phyloP scores from a whole-genome alignment of 1,284 basidiomycete species.

The Heterobasidion occidentale region DNA sequence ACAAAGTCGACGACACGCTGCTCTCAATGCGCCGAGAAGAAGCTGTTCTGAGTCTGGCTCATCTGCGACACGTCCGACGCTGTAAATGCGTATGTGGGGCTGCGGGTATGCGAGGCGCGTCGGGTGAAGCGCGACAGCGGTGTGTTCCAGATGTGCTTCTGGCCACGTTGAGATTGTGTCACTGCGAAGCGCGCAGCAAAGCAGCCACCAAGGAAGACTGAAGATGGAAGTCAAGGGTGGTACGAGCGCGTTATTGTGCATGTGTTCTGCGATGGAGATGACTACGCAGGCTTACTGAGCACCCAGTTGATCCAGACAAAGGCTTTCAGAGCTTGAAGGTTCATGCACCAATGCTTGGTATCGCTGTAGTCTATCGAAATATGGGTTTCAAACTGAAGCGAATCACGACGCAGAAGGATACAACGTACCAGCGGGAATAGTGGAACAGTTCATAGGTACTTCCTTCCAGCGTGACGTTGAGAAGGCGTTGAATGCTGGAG shows the following conservation, averaged over 20 bases:
- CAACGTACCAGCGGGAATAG: conserved; percentile 36
- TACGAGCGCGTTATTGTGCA: not conserved
- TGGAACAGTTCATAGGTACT: conserved; percentile 37
- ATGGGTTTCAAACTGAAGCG: not conserved
- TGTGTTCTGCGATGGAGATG: not conserved
- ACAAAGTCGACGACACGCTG: too few relatives aligned
- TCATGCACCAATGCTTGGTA: conserved; percentile 42
- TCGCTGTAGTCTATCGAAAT: conserved; percentile 31
- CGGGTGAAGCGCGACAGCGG: conserved; percentile 38
- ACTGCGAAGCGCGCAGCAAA: conserved; percentile 35
- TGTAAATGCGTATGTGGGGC: too few relatives aligned
- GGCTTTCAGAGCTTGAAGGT: conserved; percentile 44
- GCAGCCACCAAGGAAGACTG: conserved; percentile 36
- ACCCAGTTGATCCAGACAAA: conserved; percentile 54
- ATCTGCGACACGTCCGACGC: too few relatives aligned
- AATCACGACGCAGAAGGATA: not conserved
- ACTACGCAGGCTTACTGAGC: conserved; percentile 30
- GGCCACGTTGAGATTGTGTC: conserved; percentile 33
- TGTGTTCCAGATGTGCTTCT: conserved; percentile 42
- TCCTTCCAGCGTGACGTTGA: conserved; percentile 47
- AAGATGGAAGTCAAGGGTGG: not conserved
- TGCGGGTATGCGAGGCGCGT: too few relatives aligned
- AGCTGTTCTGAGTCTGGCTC: too few relatives aligned
- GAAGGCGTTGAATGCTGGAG: conserved; percentile 48
- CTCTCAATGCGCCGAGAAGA: too few relatives aligned